Evolutionary conservation across 139 green algal species (phyloP), one percentile per base, ranked within the genome.

Genomic region (Chlorella sp.): DNA sequence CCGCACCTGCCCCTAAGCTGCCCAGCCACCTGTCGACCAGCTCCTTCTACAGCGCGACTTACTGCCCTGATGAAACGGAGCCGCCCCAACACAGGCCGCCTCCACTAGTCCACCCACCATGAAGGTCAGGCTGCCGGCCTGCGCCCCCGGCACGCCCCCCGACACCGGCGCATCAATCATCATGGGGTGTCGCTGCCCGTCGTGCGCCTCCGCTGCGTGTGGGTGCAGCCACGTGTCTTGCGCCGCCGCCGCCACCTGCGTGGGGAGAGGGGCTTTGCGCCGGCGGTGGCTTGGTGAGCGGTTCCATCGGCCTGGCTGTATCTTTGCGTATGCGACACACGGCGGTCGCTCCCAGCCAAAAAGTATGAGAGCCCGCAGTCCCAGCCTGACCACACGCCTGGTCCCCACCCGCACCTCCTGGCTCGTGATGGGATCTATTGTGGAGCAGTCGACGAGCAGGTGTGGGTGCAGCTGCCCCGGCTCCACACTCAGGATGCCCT

Each of bases 71-170:
- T n/a, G n/a, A n/a, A n/a, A n/a, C n/a, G n/a, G n/a, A n/a, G n/a
- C n/a, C n/a, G n/a, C n/a, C n/a, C n/a, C n/a, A n/a, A n/a, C n/a
- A n/a, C n/a, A n/a, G n/a, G n/a, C 20, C 69, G 13, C 28, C 19
- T 34, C 24, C 38, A 3, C 68, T 19, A 22, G 32, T n/a, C 24
- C 14, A 24, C 65, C 43, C 36, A 95, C 92, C 94, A 96, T 96
- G 88, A 96, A 96, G 2, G 92, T 95, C 11, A 96, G 88, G 26
- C 88, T 94, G 54, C 87, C 94, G 68, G 84, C 86, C 38, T 90
- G 76, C 22, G 94, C 94, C 0, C 90, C 94, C 20, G 88, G 80
- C 56, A 95, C 91, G 13, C 90, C 92, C 17, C 94, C 93, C 40
- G 85, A 90, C 54, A 96, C 93, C 0, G 93, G 93, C 17, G 93